Evolutionary conservation across 495 filamentous ascomycete genomes (phyloP).

Genomic region (Talaromyces wortmannii): DNA sequence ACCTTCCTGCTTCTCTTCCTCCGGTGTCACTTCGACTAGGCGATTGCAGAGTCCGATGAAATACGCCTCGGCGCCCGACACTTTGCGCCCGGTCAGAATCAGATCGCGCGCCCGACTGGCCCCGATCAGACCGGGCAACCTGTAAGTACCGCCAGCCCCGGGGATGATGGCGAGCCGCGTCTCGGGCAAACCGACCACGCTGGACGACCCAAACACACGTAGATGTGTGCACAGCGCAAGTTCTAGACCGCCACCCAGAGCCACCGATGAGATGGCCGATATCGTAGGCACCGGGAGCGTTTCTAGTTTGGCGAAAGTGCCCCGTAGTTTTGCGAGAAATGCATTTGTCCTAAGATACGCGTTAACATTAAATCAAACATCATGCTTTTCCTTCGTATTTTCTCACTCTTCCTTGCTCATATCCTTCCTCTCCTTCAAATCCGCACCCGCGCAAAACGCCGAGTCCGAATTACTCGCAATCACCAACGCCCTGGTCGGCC

Average conservation of each 20-base stretch:
- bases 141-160: conserved; percentile 86
- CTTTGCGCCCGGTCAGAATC: conserved; percentile 76
- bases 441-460: conserved; percentile 89
- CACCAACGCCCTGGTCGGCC: conserved; percentile 68
- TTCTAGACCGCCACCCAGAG: conserved; percentile 89
- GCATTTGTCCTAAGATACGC: conserved; percentile 48
- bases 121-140: conserved; percentile 73
- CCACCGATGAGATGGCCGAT: conserved; percentile 68
- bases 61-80: conserved; percentile 73
- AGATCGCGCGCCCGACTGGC: conserved; percentile 69
- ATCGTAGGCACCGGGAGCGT: conserved; percentile 82
- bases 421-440: conserved; percentile 77
- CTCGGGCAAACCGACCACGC: conserved; percentile 77
- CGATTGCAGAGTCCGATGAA: conserved; percentile 79
- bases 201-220: conserved; percentile 69
- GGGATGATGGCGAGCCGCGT: conserved; percentile 89
- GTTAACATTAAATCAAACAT: too few relatives aligned
- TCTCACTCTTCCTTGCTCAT: conserved; percentile 66
- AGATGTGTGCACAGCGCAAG: conserved; percentile 81
- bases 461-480: conserved; percentile 70
- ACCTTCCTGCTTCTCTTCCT: conserved; percentile 43
- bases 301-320: conserved; percentile 60
- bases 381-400: not conserved
- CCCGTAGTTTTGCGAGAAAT: conserved; percentile 71
- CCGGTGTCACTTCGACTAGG: conserved; percentile 63